phyloP scores from a whole-genome alignment of 2,329 filamentous ascomycete genomes.

The Botryosphaeria dothidea region DNA sequence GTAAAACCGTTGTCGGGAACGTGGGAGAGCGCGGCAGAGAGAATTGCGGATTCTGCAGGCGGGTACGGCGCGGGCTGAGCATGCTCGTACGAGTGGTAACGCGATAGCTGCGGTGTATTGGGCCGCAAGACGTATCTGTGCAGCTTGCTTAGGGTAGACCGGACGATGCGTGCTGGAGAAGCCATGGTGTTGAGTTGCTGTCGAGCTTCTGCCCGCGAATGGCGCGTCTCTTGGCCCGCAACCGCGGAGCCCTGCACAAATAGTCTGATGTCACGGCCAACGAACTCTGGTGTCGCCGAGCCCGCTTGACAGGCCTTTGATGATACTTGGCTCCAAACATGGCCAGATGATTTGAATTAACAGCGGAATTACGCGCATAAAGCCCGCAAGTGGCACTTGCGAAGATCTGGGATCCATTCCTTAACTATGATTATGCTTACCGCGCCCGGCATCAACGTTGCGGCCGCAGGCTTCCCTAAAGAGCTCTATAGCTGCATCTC shows the following conservation, averaged over 20 bases:
- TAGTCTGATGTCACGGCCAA: conserved; percentile 7
- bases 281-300: neutral
- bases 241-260: neutral
- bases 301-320: neutral
- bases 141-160: conserved; percentile 27
- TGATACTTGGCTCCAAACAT: neutral
- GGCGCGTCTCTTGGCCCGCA: neutral
- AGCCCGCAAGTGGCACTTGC: neutral
- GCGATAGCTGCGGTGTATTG: conserved; percentile 9
- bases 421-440: neutral
- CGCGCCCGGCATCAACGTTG: neutral
- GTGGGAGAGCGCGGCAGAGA: conserved; percentile 76
- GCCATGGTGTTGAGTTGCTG: conserved; percentile 29
- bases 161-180: conserved; percentile 28
- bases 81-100: conserved; percentile 40
- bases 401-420: neutral
- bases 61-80: conserved; percentile 61
- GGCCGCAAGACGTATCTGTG: conserved; percentile 28
- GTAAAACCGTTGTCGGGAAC: conserved; percentile 85
- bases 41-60: conserved; percentile 70
- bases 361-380: neutral
- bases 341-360: neutral
- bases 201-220: neutral
- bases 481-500: neutral
- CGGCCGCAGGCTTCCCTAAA: neutral